Evolutionary conservation across 2,329 filamentous ascomycete genomes (phyloP).

Genomic region (Alternaria gansuensis): DNA sequence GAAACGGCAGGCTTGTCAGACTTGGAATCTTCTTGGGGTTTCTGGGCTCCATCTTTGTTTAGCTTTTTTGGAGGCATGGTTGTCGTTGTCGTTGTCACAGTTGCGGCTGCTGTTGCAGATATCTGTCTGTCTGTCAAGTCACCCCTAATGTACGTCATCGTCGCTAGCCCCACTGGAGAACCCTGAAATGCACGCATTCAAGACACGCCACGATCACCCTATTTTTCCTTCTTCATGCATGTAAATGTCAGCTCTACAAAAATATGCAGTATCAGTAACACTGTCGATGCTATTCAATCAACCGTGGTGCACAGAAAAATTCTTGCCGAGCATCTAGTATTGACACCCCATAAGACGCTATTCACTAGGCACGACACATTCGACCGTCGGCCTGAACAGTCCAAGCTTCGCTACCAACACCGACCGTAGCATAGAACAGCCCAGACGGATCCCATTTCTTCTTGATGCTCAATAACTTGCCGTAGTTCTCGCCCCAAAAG

Average conservation of each 20-base stretch:
- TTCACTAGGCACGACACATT: slow-evolving; percentile 21
- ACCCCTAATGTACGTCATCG: slow-evolving; percentile 17
- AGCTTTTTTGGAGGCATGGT: slow-evolving; percentile 18
- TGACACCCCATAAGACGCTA: background rate
- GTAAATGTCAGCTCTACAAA: background rate
- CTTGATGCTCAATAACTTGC: slow-evolving; percentile 38
- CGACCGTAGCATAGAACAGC: slow-evolving; percentile 42
- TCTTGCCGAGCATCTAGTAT: background rate
- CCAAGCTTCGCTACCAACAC: slow-evolving; percentile 44
- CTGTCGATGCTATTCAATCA: background rate
- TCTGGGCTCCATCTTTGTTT: slow-evolving; percentile 10
- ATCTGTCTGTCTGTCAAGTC: background rate
- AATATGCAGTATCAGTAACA: background rate
- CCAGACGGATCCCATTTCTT: slow-evolving; percentile 42
- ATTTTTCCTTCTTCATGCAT: background rate
- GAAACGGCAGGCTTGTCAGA: slow-evolving; percentile 24
- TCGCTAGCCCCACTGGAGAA: slow-evolving; percentile 13
- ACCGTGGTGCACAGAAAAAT: background rate
- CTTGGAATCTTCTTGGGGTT: background rate
- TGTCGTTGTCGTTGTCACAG: slow-evolving; percentile 1
- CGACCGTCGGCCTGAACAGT: slow-evolving; percentile 22
- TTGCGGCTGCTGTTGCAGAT: background rate
- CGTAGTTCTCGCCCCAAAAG: slow-evolving; percentile 41
- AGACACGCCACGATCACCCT: background rate
- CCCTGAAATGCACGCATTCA: slow-evolving; percentile 10